Conservation (phyloP, 192 early-diverging fungal species). For the Coemansia furcata region DNA sequence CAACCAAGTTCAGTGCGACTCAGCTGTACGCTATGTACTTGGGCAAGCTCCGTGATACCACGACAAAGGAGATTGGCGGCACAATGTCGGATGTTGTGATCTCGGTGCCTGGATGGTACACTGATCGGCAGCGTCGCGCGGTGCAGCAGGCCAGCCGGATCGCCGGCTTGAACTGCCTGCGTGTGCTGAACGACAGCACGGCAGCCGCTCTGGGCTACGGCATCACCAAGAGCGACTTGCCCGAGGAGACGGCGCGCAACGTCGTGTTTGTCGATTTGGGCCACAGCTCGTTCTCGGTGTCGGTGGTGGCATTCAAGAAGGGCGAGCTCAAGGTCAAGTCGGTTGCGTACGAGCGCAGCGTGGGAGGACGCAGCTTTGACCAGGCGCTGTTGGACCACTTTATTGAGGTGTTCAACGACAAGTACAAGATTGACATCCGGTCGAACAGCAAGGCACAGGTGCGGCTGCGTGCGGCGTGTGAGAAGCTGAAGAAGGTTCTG, state of each 20-base stretch:
- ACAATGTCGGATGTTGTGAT: constrained; percentile 91
- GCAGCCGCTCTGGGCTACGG: constrained; percentile 95
- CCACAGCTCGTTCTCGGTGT: constrained; percentile 79
- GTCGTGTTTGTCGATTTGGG: constrained; percentile 95
- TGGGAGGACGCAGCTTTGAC: constrained; percentile 97
- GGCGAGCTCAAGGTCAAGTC: constrained; percentile 92
- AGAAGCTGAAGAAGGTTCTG: constrained; percentile 97
- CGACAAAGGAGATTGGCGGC: constrained; percentile 75
- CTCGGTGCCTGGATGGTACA: constrained; percentile 93
- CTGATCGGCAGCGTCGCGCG: constrained; percentile 87
- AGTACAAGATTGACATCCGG: constrained; percentile 93
- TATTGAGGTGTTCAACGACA: constrained; percentile 83
- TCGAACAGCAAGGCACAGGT: constrained; percentile 86
- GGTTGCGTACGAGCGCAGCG: constrained; percentile 88
- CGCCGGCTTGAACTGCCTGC: constrained; percentile 84
- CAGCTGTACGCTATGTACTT: constrained; percentile 96
- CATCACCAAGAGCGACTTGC: constrained; percentile 96
- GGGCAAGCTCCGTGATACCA: constrained; percentile 87
- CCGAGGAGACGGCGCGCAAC: constrained; percentile 87
- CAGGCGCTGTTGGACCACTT: constrained; percentile 84
- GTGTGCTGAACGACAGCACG: constrained; percentile 91
- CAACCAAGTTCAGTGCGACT: constrained; percentile 75
- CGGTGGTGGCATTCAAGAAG: constrained; percentile 91
- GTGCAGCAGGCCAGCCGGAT: constrained; percentile 85
- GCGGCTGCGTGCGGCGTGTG: constrained; percentile 83